phyloP scores from a whole-genome alignment of 2,329 filamentous ascomycete species.

The Chalara sp. region DNA sequence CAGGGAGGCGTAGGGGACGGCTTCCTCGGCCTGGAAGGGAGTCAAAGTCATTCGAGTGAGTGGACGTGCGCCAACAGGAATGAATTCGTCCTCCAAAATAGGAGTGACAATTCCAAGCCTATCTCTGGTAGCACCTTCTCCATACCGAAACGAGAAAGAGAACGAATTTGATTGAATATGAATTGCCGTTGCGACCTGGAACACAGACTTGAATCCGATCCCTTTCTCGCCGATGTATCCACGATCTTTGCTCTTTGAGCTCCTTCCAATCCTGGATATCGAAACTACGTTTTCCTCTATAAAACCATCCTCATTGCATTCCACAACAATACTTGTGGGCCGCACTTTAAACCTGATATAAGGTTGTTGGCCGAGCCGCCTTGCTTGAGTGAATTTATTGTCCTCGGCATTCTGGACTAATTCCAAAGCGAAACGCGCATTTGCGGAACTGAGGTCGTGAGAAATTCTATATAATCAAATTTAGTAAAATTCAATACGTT shows the following conservation, averaged over 20 bases:
- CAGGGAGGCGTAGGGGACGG: neutral
- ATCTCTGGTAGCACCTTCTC: neutral
- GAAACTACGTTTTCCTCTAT: conserved; percentile 28
- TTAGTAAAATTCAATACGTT: neutral
- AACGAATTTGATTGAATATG: conserved; percentile 1
- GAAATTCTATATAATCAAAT: neutral
- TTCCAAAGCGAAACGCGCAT: conserved; percentile 41
- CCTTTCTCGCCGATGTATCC: conserved; percentile 25
- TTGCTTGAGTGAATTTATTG: conserved; percentile 28
- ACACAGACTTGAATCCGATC: conserved; percentile 1
- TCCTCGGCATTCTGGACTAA: conserved; percentile 49
- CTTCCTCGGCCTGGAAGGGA: neutral
- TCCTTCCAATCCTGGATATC: conserved; percentile 30
- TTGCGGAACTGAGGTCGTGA: neutral
- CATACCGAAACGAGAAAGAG: conserved; percentile 8
- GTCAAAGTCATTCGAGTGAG: conserved; percentile 8
- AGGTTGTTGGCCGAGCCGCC: conserved; percentile 1
- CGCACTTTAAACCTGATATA: conserved; percentile 13
- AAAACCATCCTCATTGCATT: conserved; percentile 29
- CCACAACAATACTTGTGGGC: conserved; percentile 31
- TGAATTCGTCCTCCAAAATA: conserved; percentile 5
- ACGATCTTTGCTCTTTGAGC: conserved; percentile 26
- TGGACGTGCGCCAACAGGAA: neutral
- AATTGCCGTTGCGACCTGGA: neutral
- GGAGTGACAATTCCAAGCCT: conserved; percentile 9